phyloP scores from a whole-genome alignment of 352 stramenopile genomes.

The Pseudoperonospora humuli region DNA sequence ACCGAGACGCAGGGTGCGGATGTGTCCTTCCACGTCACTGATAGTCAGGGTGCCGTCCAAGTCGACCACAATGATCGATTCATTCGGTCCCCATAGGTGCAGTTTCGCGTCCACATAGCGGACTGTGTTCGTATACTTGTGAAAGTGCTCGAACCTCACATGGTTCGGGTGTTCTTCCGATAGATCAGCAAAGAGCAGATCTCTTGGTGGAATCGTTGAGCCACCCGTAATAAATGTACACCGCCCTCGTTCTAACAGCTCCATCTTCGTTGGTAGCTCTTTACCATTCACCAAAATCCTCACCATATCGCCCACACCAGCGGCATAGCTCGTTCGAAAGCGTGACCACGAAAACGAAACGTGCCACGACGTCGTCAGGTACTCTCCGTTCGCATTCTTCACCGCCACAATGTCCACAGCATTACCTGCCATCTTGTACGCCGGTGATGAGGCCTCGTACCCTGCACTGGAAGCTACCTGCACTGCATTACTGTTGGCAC shows the following conservation, averaged over 20 bases:
- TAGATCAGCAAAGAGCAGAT: slow-evolving; percentile 49
- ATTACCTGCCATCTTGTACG: slow-evolving; percentile 70
- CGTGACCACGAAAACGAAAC: slow-evolving; percentile 67
- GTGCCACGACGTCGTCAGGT: slow-evolving; percentile 70
- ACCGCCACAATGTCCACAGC: slow-evolving; percentile 74
- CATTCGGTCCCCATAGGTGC: slow-evolving; percentile 70
- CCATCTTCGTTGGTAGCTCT: slow-evolving; percentile 70
- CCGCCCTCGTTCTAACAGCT: slow-evolving; percentile 54
- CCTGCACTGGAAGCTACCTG: slow-evolving; percentile 2
- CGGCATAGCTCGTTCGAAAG: slow-evolving; percentile 48
- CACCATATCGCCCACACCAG: slow-evolving; percentile 64
- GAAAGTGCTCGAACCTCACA: slow-evolving; percentile 74
- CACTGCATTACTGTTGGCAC: slow-evolving; percentile 11
- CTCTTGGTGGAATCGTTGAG: slow-evolving; percentile 43
- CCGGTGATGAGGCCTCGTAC: slow-evolving; percentile 16
- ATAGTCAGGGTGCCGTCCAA: slow-evolving; percentile 80
- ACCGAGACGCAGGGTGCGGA: slow-evolving; percentile 69
- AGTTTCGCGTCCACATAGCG: slow-evolving; percentile 69
- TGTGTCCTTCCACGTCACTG: slow-evolving; percentile 81
- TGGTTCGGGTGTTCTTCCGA: slow-evolving; percentile 54
- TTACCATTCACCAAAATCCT: slow-evolving; percentile 71
- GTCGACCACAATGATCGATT: slow-evolving; percentile 73
- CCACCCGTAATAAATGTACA: slow-evolving; percentile 60
- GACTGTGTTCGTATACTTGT: slow-evolving; percentile 56
- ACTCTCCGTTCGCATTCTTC: slow-evolving; percentile 43